Evolutionary conservation across 495 filamentous ascomycete genomes (phyloP).

Genomic region (Bathelium albidoporum): DNA sequence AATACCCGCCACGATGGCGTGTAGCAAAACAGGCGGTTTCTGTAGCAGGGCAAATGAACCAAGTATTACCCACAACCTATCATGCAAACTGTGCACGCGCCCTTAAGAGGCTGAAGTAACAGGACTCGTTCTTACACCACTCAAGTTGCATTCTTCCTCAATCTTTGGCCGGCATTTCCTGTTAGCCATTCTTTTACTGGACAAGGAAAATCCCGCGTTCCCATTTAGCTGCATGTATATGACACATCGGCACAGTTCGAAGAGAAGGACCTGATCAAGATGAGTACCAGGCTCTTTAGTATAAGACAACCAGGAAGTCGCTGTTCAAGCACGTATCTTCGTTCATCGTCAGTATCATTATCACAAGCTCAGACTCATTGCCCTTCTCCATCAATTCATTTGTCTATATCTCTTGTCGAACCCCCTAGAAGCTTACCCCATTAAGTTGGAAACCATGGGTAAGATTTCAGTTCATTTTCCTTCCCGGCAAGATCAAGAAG

Average conservation of each 20-base stretch:
- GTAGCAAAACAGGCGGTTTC: neutral
- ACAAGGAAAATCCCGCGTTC: neutral
- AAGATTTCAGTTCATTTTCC: neutral
- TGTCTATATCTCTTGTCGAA: neutral
- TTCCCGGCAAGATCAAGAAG: neutral
- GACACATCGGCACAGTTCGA: constrained; percentile 2
- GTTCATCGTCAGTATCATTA: neutral
- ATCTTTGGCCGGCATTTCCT: neutral
- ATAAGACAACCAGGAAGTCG: neutral
- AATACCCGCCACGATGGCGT: neutral
- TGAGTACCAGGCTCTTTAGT: neutral
- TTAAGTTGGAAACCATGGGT: neutral
- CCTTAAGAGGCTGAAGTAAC: neutral
- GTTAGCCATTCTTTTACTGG: constrained; percentile 1
- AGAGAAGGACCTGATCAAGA: constrained; percentile 2
- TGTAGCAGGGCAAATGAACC: neutral
- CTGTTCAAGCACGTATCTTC: neutral
- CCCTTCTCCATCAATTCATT: constrained; percentile 1
- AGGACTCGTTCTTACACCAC: neutral
- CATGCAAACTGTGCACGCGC: neutral
- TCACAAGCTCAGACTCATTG: constrained; percentile 1
- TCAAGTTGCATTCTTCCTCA: neutral
- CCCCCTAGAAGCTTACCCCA: neutral
- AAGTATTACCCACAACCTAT: neutral
- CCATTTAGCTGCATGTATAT: neutral